Conservation (phyloP, 768 basidiomycete species). For the Leccinum broughii region DNA sequence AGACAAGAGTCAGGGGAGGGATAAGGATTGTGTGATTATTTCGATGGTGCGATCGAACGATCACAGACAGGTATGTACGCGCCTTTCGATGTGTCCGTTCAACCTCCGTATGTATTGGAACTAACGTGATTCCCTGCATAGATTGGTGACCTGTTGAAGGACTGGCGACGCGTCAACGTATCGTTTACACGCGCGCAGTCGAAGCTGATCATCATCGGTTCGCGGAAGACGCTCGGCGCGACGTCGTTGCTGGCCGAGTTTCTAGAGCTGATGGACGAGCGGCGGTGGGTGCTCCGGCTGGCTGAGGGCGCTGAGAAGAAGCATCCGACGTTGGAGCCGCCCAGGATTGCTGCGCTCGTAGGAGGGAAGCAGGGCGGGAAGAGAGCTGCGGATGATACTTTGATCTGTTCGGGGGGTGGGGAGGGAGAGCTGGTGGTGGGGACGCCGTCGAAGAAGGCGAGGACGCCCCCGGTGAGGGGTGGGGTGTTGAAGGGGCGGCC, state of each 20-base stretch:
- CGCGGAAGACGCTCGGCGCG: slow-evolving; percentile 68
- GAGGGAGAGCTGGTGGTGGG: slow-evolving; percentile 6
- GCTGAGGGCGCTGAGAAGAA: slow-evolving; percentile 51
- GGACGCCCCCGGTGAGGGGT: slow-evolving; percentile 31
- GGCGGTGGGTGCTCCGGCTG: slow-evolving; percentile 70
- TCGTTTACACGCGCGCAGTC: slow-evolving; percentile 90
- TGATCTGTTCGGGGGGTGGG: neutral
- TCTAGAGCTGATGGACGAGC: slow-evolving; percentile 70
- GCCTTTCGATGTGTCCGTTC: neutral
- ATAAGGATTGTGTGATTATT: slow-evolving; percentile 94
- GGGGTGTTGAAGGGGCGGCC: slow-evolving; percentile 57
- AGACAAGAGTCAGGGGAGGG: slow-evolving; percentile 90
- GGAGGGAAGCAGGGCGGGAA: slow-evolving; percentile 19
- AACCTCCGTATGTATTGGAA: neutral
- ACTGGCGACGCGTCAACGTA: slow-evolving; percentile 97
- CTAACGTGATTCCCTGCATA: slow-evolving; percentile 28
- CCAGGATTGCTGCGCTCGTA: neutral
- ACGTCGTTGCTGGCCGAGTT: slow-evolving; percentile 70
- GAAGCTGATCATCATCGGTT: slow-evolving; percentile 92
- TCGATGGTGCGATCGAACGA: slow-evolving; percentile 92
- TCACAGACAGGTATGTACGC: slow-evolving; percentile 58
- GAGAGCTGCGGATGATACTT: slow-evolving; percentile 4
- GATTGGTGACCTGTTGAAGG: slow-evolving; percentile 91
- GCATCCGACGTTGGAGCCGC: slow-evolving; percentile 42
- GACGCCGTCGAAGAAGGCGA: slow-evolving; percentile 39